A percentile compares a stretch with the other conserved stretches of the same genome.
Evolutionary conservation across 768 basidiomycete species (phyloP).

Genomic region (Kwoniella shandongensis): DNA sequence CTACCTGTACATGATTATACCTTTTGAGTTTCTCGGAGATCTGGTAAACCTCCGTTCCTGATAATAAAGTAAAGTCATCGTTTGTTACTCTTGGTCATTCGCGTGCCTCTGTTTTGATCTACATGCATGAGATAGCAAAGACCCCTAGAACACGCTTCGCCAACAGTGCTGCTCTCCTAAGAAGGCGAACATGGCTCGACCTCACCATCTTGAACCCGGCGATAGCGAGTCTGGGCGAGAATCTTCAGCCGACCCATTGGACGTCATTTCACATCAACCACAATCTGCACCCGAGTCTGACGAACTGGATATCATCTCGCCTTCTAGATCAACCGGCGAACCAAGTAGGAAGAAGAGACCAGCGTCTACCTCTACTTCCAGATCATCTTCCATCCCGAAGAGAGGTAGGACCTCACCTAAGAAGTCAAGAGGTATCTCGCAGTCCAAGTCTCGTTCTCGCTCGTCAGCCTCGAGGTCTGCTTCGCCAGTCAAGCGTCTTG

Average conservation of each 20-base stretch:
- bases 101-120: too few relatives aligned
- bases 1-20: too few relatives aligned
- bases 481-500: not conserved
- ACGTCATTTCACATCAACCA: conserved; percentile 9
- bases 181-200: too few relatives aligned
- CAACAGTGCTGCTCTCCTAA: too few relatives aligned
- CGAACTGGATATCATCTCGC: not conserved
- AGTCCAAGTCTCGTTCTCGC: not conserved
- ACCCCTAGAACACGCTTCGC: too few relatives aligned
- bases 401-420: not conserved
- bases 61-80: too few relatives aligned
- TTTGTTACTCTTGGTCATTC: too few relatives aligned
- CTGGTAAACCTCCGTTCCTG: too few relatives aligned
- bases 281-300: not conserved
- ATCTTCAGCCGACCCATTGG: conserved; percentile 17
- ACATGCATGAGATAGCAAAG: too few relatives aligned
- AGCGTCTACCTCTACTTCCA: not conserved
- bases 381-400: not conserved
- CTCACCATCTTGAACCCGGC: not conserved
- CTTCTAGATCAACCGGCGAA: not conserved
- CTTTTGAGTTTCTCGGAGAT: too few relatives aligned
- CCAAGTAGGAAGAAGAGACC: not conserved
- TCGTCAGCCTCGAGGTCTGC: not conserved
- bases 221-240: not conserved
- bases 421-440: not conserved